phyloP scores from a whole-genome alignment of 78 protist species.

The Speleostelium caveatum region DNA sequence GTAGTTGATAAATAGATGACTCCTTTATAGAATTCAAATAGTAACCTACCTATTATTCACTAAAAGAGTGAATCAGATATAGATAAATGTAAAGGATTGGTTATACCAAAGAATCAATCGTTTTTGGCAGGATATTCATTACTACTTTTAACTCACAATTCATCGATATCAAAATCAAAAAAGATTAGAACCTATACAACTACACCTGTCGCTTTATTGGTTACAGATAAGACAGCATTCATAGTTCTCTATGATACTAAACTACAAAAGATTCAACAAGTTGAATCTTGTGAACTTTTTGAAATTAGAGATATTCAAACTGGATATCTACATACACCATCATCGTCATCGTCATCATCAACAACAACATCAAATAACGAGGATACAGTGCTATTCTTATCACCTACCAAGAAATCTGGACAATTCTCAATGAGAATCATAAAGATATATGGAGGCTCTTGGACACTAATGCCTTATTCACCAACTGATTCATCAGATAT shows the following conservation, averaged over 20 bases:
- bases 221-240: conserved; percentile 36
- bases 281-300: conserved; percentile 5
- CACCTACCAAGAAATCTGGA: conserved; percentile 2
- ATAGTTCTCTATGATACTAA: conserved; percentile 38
- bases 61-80: conserved; percentile 46
- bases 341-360: not conserved
- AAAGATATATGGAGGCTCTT: conserved; percentile 2
- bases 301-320: conserved; percentile 51
- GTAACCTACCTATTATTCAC: no score
- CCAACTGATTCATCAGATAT: conserved; percentile 49
- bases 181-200: conserved; percentile 51
- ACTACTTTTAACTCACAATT: conserved; percentile 24
- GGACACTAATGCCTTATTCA: conserved; percentile 53
- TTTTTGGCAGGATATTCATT: conserved; percentile 55
- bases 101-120: conserved; percentile 54
- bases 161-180: conserved; percentile 17
- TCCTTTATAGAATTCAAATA: not conserved
- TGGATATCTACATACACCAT: conserved; percentile 37
- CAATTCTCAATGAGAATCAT: conserved; percentile 48
- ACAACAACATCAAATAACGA: no score
- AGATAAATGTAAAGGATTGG: conserved; percentile 39
- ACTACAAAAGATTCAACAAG: conserved; percentile 36
- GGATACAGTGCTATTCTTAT: not conserved
- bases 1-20: conserved; percentile 3
- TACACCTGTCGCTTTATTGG: conserved; percentile 39